Evolutionary conservation across 2,329 filamentous ascomycete species (phyloP), one percentile per base, ranked within the genome.

Genomic region (Penicillium digitatum): DNA sequence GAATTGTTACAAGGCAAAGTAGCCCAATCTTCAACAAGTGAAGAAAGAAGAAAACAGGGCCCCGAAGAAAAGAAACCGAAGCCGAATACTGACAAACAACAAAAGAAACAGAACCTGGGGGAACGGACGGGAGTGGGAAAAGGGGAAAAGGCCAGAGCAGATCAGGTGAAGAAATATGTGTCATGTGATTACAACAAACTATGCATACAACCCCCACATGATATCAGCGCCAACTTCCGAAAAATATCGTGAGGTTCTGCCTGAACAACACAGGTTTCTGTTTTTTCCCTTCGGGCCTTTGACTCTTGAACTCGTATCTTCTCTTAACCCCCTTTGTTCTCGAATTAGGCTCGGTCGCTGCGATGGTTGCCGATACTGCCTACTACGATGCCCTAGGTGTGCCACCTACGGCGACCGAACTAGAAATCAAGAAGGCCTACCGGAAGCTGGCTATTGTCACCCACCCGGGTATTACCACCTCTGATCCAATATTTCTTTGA

Each of bases 391-490:
- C 85, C 65, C 81, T 96, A 37, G 89, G 88, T 69, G 91, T 96
- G 68, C 80, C 87, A 76, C 87, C 90, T 62, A 90, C 87, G 53
- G 93, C 92, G 29, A 88, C 89, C 37, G 89, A 93, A 73, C 83
- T 96, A 48, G 91, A 96, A 72, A 96, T 96, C 77, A 96, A 96
- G 76, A 96, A 96, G 79, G 92, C 92, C 27, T 96, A 96, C 77
- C 86, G 92, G 72, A 96, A 93, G 78, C 83, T 94, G 64, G 94
- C 94, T 65, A 96, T 97, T 74, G 84, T 92, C 64, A 90, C 95
- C 68, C 93, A 96, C 74, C 90, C 90, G 61, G 89, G 88, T 89
- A 78, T 65, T 78, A 42, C 37, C 27, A 3, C 16, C 11, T 38
- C 37, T 31, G 50, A 48, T 16, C 16, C 16, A 34, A 54, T 10